These are phyloP conservation scores for Linum lewisii DNA, from an alignment of 345 rosid genomes.

Conservation along the genomic window DNA sequence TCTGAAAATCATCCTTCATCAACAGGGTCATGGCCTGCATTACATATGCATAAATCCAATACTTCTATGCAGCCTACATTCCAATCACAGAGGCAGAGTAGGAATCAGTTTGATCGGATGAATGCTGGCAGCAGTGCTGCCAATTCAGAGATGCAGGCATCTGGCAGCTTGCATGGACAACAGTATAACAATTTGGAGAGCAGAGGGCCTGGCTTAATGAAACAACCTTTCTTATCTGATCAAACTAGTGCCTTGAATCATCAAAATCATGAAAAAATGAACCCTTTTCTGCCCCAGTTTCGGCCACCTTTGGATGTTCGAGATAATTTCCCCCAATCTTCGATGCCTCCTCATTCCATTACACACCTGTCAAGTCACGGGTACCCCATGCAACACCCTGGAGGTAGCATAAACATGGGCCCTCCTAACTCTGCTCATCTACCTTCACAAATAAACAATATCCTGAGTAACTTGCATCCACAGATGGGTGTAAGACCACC, in stretches of 20 bases:
- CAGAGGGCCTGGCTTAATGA: constrained; percentile 29
- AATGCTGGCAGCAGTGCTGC: neutral
- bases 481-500: constrained; percentile 48
- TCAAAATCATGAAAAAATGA: constrained; percentile 36
- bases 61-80: constrained; percentile 37
- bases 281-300: constrained; percentile 38
- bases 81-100: constrained; percentile 30
- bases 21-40: too few species aligned
- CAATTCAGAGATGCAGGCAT: constrained; percentile 27
- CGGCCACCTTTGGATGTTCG: constrained; percentile 30
- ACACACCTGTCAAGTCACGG: constrained; percentile 35
- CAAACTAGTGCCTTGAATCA: constrained; percentile 39
- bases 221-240: constrained; percentile 25
- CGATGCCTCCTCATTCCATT: constrained; percentile 34
- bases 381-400: constrained; percentile 38
- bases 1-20: too few species aligned
- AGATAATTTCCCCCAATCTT: constrained; percentile 30
- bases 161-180: constrained; percentile 37
- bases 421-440: constrained; percentile 26
- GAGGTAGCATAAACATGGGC: constrained; percentile 19
- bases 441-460: constrained; percentile 40
- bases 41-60: constrained; percentile 1
- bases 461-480: constrained; percentile 25
- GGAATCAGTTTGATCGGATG: constrained; percentile 21
- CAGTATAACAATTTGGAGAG: constrained; percentile 32